Conservation (phyloP, 2,329 filamentous ascomycete genomes). For the Xylariaceae sp. region DNA sequence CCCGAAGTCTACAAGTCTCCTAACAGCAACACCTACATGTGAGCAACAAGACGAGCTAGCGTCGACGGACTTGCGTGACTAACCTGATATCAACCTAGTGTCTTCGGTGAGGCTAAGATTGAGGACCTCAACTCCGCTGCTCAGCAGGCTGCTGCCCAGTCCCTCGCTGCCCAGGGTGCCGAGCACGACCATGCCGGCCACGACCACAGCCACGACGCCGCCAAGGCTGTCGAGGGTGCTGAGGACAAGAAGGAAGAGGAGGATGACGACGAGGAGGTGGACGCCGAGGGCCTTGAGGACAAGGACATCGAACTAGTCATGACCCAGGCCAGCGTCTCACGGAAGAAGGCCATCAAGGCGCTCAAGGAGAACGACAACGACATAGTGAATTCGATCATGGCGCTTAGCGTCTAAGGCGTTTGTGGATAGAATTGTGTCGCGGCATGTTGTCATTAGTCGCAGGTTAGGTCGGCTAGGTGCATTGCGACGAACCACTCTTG, state of each 20-base stretch:
- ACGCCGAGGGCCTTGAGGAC: conserved; percentile 88
- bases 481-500: conserved; percentile 23
- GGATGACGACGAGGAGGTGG: conserved; percentile 93
- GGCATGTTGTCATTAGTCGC: not conserved
- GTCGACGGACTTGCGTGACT: conserved; percentile 8
- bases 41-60: conserved; percentile 38
- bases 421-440: not conserved
- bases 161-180: conserved; percentile 74
- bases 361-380: conserved; percentile 99
- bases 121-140: conserved; percentile 99
- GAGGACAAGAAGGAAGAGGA: conserved; percentile 72
- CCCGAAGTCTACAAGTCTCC: conserved; percentile 99
- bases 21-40: conserved; percentile 99
- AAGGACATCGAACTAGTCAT: conserved; percentile 99
- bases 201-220: conserved; percentile 68
- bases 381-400: conserved; percentile 99
- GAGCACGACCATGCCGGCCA: conserved; percentile 53
- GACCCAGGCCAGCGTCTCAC: conserved; percentile 92
- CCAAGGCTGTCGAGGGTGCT: conserved; percentile 54
- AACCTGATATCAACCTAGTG: conserved; percentile 48
- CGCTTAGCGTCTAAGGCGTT: conserved; percentile 67
- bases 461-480: conserved; percentile 17
- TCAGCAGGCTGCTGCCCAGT: conserved; percentile 90
- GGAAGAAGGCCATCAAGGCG: conserved; percentile 98
- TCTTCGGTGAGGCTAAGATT: conserved; percentile 99